Evolutionary conservation across 306 rosid genomes (phyloP), one percentile per base, ranked within the genome.

Genomic region (Pyrus betulifolia): DNA sequence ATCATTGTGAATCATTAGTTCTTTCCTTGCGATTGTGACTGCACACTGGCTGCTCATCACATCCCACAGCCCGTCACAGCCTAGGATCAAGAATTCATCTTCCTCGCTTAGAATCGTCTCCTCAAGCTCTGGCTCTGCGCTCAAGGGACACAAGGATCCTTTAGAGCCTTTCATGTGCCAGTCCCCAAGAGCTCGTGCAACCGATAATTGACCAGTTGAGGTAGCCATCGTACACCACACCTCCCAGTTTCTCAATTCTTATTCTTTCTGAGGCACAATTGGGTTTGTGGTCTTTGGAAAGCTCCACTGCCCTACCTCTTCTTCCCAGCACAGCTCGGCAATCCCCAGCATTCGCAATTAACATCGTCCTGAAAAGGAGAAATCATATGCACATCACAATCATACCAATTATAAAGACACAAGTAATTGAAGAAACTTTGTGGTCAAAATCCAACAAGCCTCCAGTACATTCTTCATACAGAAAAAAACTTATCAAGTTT

Each of bases 1-100:
- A 70, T 77, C 81, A 46, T 77, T 77, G 75, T 77, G 81, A 70
- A 59, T 75, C 81, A 70, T 69, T 54, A 77, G 22, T 61, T 77
- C 81, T 70, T 59, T 77, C 70, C 81, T 77, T 46, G 76, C 70
- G 11, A 70, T 77, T 60, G 81, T 77, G 52, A 77, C 76, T 4
- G 81, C 81, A 31, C 81, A 77, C 38, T 77, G 81, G 38, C 81
- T 77, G 70, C 76, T 77, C 81, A 77, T 77, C 52, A 77, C 81
- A 77, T 77, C 81, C 81, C 81, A 77, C 63, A 77, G 27, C 35
- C 81, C 81, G 15, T 77, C 81, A 31, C 81, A 77, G 52, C 81
- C 81, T 31, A 77, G 67, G 58, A 77, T 77, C 63, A 77, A 60
- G 75, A 77, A 77, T 22, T 77, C 81, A 23, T 77, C 81, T 45